These are phyloP conservation scores for Lignosus rhinocerotis DNA, from an alignment of 1,284 basidiomycete species.

Conservation along the genomic window DNA sequence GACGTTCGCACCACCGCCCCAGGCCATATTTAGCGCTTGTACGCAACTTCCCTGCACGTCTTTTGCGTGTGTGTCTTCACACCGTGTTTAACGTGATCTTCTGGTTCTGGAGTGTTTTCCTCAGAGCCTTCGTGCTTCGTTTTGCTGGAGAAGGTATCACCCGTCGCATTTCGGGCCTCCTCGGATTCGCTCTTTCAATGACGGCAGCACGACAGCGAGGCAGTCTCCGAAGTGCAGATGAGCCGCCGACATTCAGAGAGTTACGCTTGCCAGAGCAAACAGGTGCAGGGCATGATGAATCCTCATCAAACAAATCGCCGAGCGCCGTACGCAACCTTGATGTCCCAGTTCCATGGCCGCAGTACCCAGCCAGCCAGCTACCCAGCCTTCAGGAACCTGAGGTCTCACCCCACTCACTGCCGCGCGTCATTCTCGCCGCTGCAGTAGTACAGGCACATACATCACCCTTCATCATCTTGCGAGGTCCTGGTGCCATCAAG, in stretches of 20 bases:
- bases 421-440: constrained; percentile 1
- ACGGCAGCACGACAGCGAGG: not conserved
- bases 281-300: not conserved
- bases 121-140: constrained; percentile 7
- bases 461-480: not conserved
- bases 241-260: not conserved
- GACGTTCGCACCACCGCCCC: not conserved
- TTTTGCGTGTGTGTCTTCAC: constrained; percentile 18
- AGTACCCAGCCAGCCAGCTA: not conserved
- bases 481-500: not conserved
- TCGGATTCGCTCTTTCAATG: constrained; percentile 11
- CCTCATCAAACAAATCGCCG: no score
- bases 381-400: not conserved
- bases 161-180: constrained; percentile 10
- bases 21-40: constrained; percentile 7
- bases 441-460: not conserved
- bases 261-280: not conserved
- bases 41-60: constrained; percentile 6
- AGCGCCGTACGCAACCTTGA: not conserved
- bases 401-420: not conserved
- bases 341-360: not conserved
- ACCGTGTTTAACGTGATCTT: constrained; percentile 18
- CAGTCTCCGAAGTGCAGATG: not conserved
- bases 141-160: constrained; percentile 11
- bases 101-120: constrained; percentile 22